Conservation (phyloP, 495 filamentous ascomycete genomes). For the Penicillium roqueforti region DNA sequence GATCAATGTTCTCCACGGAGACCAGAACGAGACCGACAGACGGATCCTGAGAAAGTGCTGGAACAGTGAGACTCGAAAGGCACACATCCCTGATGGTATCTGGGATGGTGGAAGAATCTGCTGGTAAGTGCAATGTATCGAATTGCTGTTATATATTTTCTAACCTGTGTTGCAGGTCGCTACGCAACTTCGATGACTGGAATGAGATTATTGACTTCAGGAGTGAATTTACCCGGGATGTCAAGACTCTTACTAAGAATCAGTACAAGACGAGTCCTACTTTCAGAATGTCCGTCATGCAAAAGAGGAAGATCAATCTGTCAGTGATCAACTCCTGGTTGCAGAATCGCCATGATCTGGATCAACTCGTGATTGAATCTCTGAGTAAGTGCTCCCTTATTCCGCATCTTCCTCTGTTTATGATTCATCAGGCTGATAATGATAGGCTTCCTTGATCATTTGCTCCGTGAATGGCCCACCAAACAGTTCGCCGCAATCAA, state of each 20-base stretch:
- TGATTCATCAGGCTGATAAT: conserved; percentile 16
- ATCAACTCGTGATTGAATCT: conserved; percentile 65
- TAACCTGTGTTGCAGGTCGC: conserved; percentile 29
- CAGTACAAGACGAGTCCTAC: conserved; percentile 20
- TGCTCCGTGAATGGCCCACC: conserved; percentile 71
- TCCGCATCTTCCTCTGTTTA: neutral
- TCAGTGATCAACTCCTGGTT: conserved; percentile 62
- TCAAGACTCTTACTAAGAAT: neutral
- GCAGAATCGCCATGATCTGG: conserved; percentile 49
- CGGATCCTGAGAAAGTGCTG: conserved; percentile 61
- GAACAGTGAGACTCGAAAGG: conserved; percentile 56
- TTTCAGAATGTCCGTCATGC: conserved; percentile 55
- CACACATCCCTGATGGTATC: conserved; percentile 55
- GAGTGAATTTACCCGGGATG: neutral
- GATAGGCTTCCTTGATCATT: conserved; percentile 77
- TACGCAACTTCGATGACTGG: conserved; percentile 32
- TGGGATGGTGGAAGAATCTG: conserved; percentile 76
- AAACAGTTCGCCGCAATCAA: conserved; percentile 61
- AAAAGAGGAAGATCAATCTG: conserved; percentile 59
- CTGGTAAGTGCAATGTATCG: conserved; percentile 53
- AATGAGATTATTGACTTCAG: conserved; percentile 5
- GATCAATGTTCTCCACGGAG: conserved; percentile 59
- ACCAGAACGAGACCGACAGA: conserved; percentile 11
- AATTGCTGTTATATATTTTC: neutral
- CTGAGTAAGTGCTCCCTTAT: conserved; percentile 55